Base-by-base conservation (phyloP, 495 filamentous ascomycete species). In the Chaetomium fimeti region DNA sequence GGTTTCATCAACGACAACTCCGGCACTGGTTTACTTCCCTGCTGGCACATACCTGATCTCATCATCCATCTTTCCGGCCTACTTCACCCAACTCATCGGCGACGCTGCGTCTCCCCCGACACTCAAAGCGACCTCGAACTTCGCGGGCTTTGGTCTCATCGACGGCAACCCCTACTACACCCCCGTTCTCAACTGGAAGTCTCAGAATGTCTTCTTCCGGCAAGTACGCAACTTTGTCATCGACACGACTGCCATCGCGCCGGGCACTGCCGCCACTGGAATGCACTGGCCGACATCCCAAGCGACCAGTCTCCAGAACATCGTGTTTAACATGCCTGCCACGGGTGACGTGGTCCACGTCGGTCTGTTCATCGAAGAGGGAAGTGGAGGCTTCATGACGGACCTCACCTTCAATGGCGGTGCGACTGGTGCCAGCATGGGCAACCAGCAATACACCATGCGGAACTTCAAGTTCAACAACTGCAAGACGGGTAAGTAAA, bases 361-460 rank as follows among this genome's bases (percentile, higher is more conserved):
- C 57, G 91, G 91, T 51, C 67, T 95, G 36, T 91, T 90, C 70
- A 87, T 90, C 59, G 89, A 92, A 69, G 84, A 83, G 58, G 90
- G 89, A 52, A 68, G 63, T 59, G 90, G 86, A 13, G 89, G 89
- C 11, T 90, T 91, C 65, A 76, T 92, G 72, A 82, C 77, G 2
- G 81, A 84, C 49, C 68, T 87, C 69, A 79, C 83, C 12, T 92
- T 92, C 75, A 85, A 86, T 61, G 91, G 91, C 59, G 91, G 91
- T n/a, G 75, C 79, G 0, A 80, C 83, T 42, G 91, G 85, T 40
- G 80, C 83, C 24, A 81, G 81, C 45, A 69, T 91, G 62, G 90
- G 90, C 18, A 92, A 90, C 68, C 90, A 93, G 75, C 91, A 93
- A 72, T 94, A 88, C 62, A 92, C 90, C 0, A 89, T 88, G 80